Percentiles rank a stretch among this genome's conserved stretches.
phyloP scores from a whole-genome alignment of 257 asterid species.

The Coffea canephora region DNA sequence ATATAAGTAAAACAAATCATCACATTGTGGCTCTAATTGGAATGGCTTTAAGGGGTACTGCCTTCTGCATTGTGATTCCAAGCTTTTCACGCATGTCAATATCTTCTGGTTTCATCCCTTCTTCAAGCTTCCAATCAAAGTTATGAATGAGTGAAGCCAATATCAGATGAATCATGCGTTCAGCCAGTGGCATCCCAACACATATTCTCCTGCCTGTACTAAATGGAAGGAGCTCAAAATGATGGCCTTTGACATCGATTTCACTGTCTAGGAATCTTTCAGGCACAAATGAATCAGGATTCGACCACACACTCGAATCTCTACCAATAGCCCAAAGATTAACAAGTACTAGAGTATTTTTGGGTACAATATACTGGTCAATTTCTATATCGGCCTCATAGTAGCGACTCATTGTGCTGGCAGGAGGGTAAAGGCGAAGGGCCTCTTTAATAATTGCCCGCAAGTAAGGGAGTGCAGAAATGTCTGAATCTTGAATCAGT shows the following conservation, averaged over 20 bases:
- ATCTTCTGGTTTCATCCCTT: constrained; percentile 5
- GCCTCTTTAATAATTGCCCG: constrained; percentile 33
- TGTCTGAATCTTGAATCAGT: constrained; percentile 16
- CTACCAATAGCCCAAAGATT: constrained; percentile 42
- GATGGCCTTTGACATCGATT: too few species aligned
- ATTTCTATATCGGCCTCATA: constrained; percentile 22
- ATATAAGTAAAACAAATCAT: too few species aligned
- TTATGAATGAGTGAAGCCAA: constrained; percentile 24
- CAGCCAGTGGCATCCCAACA: constrained; percentile 38
- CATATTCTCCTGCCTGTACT: constrained; percentile 41
- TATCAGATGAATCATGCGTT: constrained; percentile 39
- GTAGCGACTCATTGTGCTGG: constrained; percentile 12
- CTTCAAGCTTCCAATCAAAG: constrained; percentile 37
- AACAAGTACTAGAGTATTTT: constrained; percentile 25
- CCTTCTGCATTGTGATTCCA: constrained; percentile 6
- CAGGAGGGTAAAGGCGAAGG: neutral
- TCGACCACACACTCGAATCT: constrained; percentile 24
- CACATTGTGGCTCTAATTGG: neutral
- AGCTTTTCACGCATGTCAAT: constrained; percentile 13
- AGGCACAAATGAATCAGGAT: constrained; percentile 30
- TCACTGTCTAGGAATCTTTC: constrained; percentile 18
- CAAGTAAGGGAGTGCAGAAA: constrained; percentile 17
- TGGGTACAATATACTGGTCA: constrained; percentile 30
- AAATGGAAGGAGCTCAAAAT: constrained; percentile 20
- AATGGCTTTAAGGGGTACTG: neutral